A percentile compares a stretch with the other conserved stretches of the same genome.
Evolutionary conservation across 148 eudicot genomes (phyloP).

Genomic region (Persicaria maculosa): DNA sequence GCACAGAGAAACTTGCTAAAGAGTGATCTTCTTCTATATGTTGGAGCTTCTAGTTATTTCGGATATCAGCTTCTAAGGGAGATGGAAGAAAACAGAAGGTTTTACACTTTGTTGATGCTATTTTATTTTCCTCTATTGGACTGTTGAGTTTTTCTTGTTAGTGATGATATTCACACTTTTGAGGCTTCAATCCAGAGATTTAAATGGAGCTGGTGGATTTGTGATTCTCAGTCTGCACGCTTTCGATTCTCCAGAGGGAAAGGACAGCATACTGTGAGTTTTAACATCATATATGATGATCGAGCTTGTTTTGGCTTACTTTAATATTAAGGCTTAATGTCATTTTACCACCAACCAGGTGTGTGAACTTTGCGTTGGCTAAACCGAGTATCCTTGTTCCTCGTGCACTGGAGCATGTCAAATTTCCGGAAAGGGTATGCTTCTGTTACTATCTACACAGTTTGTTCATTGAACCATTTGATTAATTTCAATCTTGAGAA

Average conservation of each 20-base stretch:
- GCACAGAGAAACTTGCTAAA: neutral
- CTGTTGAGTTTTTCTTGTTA: neutral
- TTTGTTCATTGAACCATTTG: neutral
- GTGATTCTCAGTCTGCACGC: neutral
- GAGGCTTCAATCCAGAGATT: neutral
- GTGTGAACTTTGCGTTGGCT: neutral
- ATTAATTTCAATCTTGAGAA: neutral
- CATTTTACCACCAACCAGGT: neutral
- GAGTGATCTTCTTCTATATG: neutral
- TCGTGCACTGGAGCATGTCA: neutral
- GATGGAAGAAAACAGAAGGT: neutral
- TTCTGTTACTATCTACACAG: neutral
- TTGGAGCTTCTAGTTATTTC: neutral
- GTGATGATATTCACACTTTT: neutral
- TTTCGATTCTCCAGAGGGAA: neutral
- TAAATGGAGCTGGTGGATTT: neutral
- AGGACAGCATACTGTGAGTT: slow-evolving; percentile 2
- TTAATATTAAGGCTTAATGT: neutral
- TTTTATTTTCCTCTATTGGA: neutral
- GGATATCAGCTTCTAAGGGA: neutral
- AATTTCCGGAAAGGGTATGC: neutral
- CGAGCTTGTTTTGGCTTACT: neutral
- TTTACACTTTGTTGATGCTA: neutral
- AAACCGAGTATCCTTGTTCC: neutral
- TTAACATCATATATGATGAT: neutral